Base-by-base conservation (phyloP, 305 asterid species). In the Fraxinus platypoda region DNA sequence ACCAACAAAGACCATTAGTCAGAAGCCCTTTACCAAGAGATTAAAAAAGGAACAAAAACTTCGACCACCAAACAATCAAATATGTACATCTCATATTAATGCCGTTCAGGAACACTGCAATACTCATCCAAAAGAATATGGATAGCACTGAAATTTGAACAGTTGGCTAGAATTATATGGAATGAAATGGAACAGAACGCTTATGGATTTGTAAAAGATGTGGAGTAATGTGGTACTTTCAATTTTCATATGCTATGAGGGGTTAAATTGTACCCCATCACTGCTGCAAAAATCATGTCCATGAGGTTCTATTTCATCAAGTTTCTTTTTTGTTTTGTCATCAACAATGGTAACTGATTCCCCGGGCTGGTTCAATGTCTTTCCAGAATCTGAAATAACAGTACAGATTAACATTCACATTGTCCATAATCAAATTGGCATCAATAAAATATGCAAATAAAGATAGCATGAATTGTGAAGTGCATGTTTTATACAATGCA, bases 261-360 rank as follows among this genome's bases (percentile, higher is more conserved):
- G 46, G 28, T 52, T 21, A 33, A 46, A 81, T 74, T 84, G 81
- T 78, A 90, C 91, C 87, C 77, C 54, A 76, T 77, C 81, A 68
- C 54, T 78, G 77, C 82, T 74, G 83, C 87, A 85, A 19, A 15
- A 77, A 71, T 68, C 81, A 57, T 74, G 78, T 38, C n/a, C 86
- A 71, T 34, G 62, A 41, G 78, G 78, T 71, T 77, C 80, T 37
- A 46, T 66, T 82, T 76, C 88, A 7, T 43, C 25, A 15, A 74
- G 75, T 72, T 82, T 71, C 79, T 76, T 83, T 8, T 74, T 35
- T 35, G 21, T 13, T 64, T 78, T 86, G 52, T 41, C 80, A 72
- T 41, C 78, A 19, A 84, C 73, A 21, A 75, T 54, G 57, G 86
- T 80, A 72, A 81, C 71, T 76, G 85, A 81, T 34, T 11, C 49